phyloP scores from a whole-genome alignment of 257 asterid species.

The Solanum acaule region DNA sequence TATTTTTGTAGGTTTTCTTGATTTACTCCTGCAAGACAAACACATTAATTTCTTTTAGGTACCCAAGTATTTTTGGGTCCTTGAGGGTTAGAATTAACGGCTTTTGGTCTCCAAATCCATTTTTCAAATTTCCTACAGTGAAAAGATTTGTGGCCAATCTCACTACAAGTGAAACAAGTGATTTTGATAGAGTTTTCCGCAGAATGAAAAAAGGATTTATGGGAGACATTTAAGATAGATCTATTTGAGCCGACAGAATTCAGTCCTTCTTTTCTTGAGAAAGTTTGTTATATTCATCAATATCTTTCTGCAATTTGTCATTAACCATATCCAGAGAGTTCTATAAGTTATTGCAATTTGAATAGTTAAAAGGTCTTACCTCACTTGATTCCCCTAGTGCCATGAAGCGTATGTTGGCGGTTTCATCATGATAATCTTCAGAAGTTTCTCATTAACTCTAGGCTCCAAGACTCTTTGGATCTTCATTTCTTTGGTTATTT shows the following conservation, averaged over 20 bases:
- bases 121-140: neutral
- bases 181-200: neutral
- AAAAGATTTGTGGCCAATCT: neutral
- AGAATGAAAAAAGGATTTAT: neutral
- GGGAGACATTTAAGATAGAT: neutral
- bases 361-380: neutral
- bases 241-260: neutral
- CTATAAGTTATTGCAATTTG: no score
- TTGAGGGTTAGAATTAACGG: no score
- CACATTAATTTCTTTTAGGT: neutral
- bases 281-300: neutral
- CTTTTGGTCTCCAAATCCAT: neutral
- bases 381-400: neutral
- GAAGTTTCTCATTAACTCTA: neutral
- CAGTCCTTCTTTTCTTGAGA: neutral
- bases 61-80: neutral
- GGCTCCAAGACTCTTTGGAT: neutral
- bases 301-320: no score
- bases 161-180: neutral
- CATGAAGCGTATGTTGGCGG: neutral
- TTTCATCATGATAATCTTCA: no score
- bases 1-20: neutral
- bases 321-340: neutral
- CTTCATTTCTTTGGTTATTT: no score
- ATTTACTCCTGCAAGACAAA: neutral